Conservation (phyloP, 2,329 filamentous ascomycete species). For the Coleophoma eucalyptorum region DNA sequence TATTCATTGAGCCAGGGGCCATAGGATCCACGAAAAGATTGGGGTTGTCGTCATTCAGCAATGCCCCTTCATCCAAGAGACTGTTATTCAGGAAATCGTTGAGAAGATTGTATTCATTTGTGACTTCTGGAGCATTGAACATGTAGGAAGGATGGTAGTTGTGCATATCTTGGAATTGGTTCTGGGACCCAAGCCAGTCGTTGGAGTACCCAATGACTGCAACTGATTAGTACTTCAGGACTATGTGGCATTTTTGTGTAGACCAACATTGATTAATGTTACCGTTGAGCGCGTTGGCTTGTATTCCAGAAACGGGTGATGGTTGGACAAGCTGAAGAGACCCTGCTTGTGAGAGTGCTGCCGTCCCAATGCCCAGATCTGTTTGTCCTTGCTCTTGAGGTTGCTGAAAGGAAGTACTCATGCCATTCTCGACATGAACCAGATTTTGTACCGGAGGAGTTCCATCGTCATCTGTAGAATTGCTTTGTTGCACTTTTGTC, state of each 20-base stretch:
- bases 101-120: constrained; percentile 93
- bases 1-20: constrained; percentile 45
- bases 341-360: constrained; percentile 40
- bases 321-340: constrained; percentile 70
- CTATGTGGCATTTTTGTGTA: constrained; percentile 5
- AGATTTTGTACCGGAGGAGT: constrained; percentile 47
- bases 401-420: constrained; percentile 53
- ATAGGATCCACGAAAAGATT: constrained; percentile 51
- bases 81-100: constrained; percentile 96
- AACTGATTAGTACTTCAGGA: constrained; percentile 21
- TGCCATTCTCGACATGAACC: constrained; percentile 36
- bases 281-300: constrained; percentile 55
- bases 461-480: constrained; percentile 58
- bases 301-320: constrained; percentile 62
- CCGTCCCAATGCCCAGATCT: constrained; percentile 32
- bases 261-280: constrained; percentile 73
- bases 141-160: constrained; percentile 91
- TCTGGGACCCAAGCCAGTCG: constrained; percentile 72
- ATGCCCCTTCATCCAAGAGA: constrained; percentile 76
- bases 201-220: constrained; percentile 76
- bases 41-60: constrained; percentile 64
- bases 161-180: constrained; percentile 91
- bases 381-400: constrained; percentile 42
- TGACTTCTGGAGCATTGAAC: constrained; percentile 91
- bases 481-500: constrained; percentile 60